Evolutionary conservation across 352 stramenopile genomes (phyloP).

Genomic region (Pythium aristosporum): DNA sequence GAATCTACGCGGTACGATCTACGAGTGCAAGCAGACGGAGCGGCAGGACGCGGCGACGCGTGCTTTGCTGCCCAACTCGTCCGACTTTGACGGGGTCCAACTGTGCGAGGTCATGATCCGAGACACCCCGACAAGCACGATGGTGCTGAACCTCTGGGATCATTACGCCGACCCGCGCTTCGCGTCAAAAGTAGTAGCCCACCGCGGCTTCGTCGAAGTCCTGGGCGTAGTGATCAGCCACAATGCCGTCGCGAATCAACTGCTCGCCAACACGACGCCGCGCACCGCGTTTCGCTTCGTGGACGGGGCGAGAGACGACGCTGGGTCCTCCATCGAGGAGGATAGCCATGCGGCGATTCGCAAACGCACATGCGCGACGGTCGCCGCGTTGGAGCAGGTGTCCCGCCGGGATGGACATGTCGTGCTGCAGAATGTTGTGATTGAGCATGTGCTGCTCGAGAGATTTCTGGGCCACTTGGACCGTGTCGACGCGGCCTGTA

Average conservation of each 20-base stretch:
- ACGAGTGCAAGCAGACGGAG: conserved; percentile 1
- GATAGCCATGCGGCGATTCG: background rate
- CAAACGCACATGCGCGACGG: conserved; percentile 24
- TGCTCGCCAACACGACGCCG: conserved; percentile 60
- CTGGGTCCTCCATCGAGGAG: background rate
- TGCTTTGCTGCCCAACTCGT: conserved; percentile 2
- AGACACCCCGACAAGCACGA: conserved; percentile 36
- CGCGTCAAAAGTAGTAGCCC: conserved; percentile 35
- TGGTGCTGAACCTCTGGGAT: conserved; percentile 64
- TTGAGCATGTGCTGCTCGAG: conserved; percentile 45
- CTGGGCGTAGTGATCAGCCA: conserved; percentile 44
- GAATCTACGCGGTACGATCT: conserved; percentile 27
- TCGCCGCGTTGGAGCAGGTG: conserved; percentile 38
- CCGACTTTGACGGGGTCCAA: conserved; percentile 30
- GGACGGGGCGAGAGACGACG: conserved; percentile 21
- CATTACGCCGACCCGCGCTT: conserved; percentile 57
- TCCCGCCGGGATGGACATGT: conserved; percentile 20
- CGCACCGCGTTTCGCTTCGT: conserved; percentile 45
- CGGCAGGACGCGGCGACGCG: background rate
- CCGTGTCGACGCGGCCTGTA: conserved; percentile 31
- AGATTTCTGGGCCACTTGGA: conserved; percentile 30
- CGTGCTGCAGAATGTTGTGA: conserved; percentile 38
- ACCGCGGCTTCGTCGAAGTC: conserved; percentile 40
- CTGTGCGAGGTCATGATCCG: conserved; percentile 51
- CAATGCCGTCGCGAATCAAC: conserved; percentile 41